Percentiles rank a stretch among this genome's conserved stretches.
Conservation (phyloP, 129 eudicot genomes). For the Lactuca saligna region DNA sequence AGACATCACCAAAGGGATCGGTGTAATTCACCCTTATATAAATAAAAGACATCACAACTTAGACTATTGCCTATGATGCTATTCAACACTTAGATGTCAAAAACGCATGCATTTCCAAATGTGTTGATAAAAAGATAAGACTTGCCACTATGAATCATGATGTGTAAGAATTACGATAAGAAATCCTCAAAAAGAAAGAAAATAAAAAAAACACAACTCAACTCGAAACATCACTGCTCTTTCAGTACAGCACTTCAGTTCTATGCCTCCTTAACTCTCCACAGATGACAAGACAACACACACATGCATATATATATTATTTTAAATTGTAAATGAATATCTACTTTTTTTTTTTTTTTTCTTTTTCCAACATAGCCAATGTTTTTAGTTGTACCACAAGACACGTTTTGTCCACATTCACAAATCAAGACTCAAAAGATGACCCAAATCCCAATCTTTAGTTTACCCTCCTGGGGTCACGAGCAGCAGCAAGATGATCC, state of each 20-base stretch:
- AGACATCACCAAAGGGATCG: no score
- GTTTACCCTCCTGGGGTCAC: constrained; percentile 73
- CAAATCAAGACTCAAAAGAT: neutral
- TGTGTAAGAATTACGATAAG: neutral
- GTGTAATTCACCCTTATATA: no score
- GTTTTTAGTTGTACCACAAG: neutral
- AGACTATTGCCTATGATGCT: neutral
- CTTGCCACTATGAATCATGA: neutral
- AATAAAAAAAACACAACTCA: neutral
- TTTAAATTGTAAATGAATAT: neutral
- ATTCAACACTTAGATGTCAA: neutral
- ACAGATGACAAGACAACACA: constrained; percentile 14
- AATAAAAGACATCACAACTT: neutral
- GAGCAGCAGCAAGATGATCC: constrained; percentile 97
- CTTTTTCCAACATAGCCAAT: constrained; percentile 13
- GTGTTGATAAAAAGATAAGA: neutral
- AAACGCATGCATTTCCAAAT: neutral
- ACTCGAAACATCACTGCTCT: constrained; percentile 9
- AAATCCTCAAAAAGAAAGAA: neutral
- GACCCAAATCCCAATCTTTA: constrained; percentile 21
- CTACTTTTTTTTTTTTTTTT: constrained; percentile 18
- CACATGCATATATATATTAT: constrained; percentile 8
- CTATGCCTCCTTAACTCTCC: neutral
- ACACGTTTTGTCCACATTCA: constrained; percentile 13
- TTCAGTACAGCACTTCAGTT: constrained; percentile 6